Conservation (phyloP, 345 rosid genomes). For the Capsella bursapastoris region DNA sequence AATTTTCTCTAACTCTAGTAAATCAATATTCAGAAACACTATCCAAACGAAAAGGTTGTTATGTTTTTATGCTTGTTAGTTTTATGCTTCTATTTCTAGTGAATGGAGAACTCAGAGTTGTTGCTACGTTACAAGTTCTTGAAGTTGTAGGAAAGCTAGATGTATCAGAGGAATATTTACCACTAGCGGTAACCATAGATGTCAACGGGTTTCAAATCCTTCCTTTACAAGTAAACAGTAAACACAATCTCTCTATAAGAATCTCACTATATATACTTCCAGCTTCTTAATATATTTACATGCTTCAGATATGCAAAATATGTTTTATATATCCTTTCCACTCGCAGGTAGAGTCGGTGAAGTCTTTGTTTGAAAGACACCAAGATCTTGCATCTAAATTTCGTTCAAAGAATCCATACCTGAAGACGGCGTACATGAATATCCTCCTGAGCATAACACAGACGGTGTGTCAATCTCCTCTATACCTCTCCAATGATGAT, state of each 20-base stretch:
- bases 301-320: no score
- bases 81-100: no score
- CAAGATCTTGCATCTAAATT: neutral
- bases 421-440: neutral
- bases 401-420: neutral
- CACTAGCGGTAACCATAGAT: neutral
- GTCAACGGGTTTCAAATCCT: slow-evolving; percentile 16
- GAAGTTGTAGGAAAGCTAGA: slow-evolving; percentile 19
- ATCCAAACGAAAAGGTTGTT: no score
- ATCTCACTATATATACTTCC: no score
- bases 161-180: neutral
- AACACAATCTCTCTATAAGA: no score
- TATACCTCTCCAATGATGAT: slow-evolving; percentile 4
- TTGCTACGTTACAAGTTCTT: slow-evolving; percentile 57
- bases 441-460: neutral
- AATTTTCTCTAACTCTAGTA: no score
- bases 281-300: no score
- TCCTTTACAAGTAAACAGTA: neutral
- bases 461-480: neutral
- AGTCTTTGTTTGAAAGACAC: neutral
- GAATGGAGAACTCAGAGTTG: slow-evolving; percentile 48
- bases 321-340: no score
- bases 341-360: slow-evolving; percentile 1
- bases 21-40: no score
- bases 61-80: no score